Conservation (phyloP, 164 flowering plant genomes). For the Berberis thunbergii region DNA sequence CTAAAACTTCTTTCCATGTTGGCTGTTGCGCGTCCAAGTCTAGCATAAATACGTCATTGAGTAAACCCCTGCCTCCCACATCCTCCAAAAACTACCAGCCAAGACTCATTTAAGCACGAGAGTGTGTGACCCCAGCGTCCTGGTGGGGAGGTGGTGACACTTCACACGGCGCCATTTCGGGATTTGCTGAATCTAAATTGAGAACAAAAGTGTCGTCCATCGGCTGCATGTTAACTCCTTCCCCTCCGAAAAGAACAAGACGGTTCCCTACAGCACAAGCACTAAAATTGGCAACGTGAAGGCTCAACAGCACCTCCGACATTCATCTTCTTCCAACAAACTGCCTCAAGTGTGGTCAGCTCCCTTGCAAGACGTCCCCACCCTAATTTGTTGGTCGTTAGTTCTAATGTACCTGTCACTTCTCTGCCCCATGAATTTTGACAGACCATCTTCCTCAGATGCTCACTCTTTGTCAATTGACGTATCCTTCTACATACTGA, state of each 20-base stretch:
- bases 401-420: slow-evolving; percentile 72
- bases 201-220: slow-evolving; percentile 92
- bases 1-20: slow-evolving; percentile 84
- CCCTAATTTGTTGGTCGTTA: slow-evolving; percentile 73
- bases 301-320: slow-evolving; percentile 93
- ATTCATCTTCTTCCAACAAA: slow-evolving; percentile 82
- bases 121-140: slow-evolving; percentile 96
- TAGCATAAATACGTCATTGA: slow-evolving; percentile 81
- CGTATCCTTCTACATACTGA: slow-evolving; percentile 65
- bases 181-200: slow-evolving; percentile 64
- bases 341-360: slow-evolving; percentile 86
- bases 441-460: slow-evolving; percentile 91
- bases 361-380: slow-evolving; percentile 90
- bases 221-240: slow-evolving; percentile 94
- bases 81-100: slow-evolving; percentile 85
- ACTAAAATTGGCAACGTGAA: slow-evolving; percentile 82
- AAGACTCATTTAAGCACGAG: slow-evolving; percentile 75
- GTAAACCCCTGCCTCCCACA: slow-evolving; percentile 82
- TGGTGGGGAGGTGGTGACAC: slow-evolving; percentile 87
- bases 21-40: slow-evolving; percentile 87
- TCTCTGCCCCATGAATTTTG: slow-evolving; percentile 95
- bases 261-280: slow-evolving; percentile 94
- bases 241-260: slow-evolving; percentile 92
- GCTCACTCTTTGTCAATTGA: slow-evolving; percentile 68
- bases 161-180: slow-evolving; percentile 81